Evolutionary conservation across 176 grass and related monocot genomes (phyloP), one percentile per base, ranked within the genome.

Genomic region (Tillandsia leiboldiana): DNA sequence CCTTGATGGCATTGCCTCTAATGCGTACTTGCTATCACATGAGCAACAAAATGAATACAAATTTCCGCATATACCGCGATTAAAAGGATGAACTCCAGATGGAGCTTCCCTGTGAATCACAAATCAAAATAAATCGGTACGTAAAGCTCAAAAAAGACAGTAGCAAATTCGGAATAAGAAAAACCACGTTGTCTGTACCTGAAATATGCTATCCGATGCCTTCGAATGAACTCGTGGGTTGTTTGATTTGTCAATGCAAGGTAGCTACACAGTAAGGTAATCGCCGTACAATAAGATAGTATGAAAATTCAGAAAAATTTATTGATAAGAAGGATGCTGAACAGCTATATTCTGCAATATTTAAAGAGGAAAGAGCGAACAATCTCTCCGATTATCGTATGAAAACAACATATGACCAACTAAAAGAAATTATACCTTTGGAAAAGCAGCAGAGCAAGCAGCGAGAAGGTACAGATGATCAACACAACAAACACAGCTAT

Each of bases 221-320:
- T 61, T 59, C 81, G 78, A 3, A 47, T 57, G 73, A 84, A 53
- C 68, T 84, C 81, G 13, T 63, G 73, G 8, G 81, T 84, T 52
- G 81, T 84, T 78, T 84, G 81, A 29, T 84, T 84, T 57, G 81
- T 84, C 33, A 84, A 42, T 65, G 77, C 62, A 49, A 84, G 64
- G 56, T 84, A 84, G 13, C 81, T 84, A 68, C 57, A 65, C 26
- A 73, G 26, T 42, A 5, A 42, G 33, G 33, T 42, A 42, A 42
- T 42, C 33, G 33, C 33, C 33, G 33, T 42, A 6, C 33, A 42
- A 42, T 42, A 42, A 42, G 33, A 42, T 42, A 7, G 33, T 42
- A 7, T 42, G 33, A 42, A 42, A 42, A 42, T 42, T 42, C 33
- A 8, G 33, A 42, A 42, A 42, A 6, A 42, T 42, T 42, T 42